Evolutionary conservation across 1,284 basidiomycete species (phyloP).

Genomic region (Hortiboletus rubellus): DNA sequence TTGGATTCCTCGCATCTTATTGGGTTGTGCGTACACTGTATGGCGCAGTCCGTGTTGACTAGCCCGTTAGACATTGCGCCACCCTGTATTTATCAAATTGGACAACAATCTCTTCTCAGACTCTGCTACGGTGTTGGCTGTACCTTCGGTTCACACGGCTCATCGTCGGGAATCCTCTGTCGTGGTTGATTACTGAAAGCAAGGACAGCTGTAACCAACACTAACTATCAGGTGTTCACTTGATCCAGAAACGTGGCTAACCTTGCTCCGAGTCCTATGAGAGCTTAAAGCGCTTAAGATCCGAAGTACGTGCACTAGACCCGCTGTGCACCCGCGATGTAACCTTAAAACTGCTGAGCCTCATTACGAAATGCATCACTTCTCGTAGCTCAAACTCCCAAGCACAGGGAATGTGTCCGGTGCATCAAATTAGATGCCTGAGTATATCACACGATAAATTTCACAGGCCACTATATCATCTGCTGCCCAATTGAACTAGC

Average conservation of each 20-base stretch:
- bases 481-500: slow-evolving; percentile 61
- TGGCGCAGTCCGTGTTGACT: slow-evolving; percentile 76
- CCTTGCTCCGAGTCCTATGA: background rate
- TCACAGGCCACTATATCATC: slow-evolving; percentile 2
- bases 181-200: background rate
- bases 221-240: background rate
- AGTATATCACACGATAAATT: background rate
- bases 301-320: background rate
- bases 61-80: slow-evolving; percentile 14
- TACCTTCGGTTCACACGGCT: background rate
- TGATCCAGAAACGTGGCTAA: background rate
- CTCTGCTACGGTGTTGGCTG: background rate
- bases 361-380: background rate
- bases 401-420: background rate
- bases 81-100: slow-evolving; percentile 18
- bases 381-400: background rate
- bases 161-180: background rate
- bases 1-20: slow-evolving; percentile 86
- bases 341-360: background rate
- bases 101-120: slow-evolving; percentile 4
- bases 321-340: too few species aligned
- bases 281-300: background rate
- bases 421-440: background rate
- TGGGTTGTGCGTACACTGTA: slow-evolving; percentile 85
- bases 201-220: background rate